Percentiles rank a stretch among this genome's conserved stretches.
Evolutionary conservation across 139 green algal genomes (phyloP).

Genomic region (Nannochloris sp.): DNA sequence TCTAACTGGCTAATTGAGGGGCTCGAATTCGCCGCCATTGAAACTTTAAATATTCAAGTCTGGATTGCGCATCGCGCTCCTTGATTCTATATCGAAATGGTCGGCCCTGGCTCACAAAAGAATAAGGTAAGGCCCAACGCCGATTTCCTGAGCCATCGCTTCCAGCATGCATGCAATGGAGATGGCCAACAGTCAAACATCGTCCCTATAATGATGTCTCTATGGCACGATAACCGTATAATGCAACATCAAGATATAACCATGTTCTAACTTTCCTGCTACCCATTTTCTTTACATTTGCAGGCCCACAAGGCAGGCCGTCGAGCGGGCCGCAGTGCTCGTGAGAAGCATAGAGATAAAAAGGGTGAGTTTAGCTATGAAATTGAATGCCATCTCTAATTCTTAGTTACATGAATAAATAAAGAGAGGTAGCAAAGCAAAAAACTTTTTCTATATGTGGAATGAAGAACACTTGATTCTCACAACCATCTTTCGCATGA

Average conservation of each 20-base stretch:
- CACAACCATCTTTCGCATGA: constrained; percentile 33
- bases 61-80: neutral
- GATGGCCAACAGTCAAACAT: neutral
- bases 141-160: neutral
- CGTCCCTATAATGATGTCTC: neutral
- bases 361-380: constrained; percentile 23
- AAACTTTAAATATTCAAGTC: no score
- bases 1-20: no score
- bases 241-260: neutral
- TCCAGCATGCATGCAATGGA: neutral
- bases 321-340: constrained; percentile 56
- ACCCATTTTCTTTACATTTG: neutral
- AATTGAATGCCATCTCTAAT: no score
- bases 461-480: constrained; percentile 8
- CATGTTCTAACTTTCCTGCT: neutral
- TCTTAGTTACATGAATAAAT: constrained; percentile 2
- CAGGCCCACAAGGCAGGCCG: constrained; percentile 75
- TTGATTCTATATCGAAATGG: neutral
- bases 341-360: constrained; percentile 53
- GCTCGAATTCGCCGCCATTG: no score
- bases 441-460: constrained; percentile 16
- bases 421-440: neutral
- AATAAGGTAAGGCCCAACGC: constrained; percentile 12
- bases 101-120: constrained; percentile 12
- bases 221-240: neutral